Base-by-base conservation (phyloP, 129 eudicot species). In the Flaveria sonorensis region DNA sequence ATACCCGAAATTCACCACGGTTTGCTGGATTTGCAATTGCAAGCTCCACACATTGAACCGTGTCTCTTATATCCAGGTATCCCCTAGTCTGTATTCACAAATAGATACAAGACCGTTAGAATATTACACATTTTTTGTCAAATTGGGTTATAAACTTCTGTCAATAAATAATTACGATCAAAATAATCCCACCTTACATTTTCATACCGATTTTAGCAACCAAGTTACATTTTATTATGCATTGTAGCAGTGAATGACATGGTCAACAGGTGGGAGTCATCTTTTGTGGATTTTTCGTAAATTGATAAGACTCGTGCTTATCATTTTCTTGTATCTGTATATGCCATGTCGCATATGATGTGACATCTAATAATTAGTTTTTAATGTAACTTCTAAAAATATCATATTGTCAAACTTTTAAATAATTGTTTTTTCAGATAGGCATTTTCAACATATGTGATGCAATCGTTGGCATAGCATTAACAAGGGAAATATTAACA, bases 11-110 rank as follows among this genome's bases (percentile, higher is more conserved):
- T 71, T 95, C 97, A 13, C 99, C 99, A 13, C 86, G 89, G n/a
- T 89, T 77, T 24, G 99, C 99, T 39, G 99, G 99, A 77, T 91
- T 91, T 43, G 99, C 96, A 43, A 95, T 91, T 13, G 99, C 99
- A 16, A 95, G 86, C 79, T 95, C 99, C 18, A 95, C 94, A 9
- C 99, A 89, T 56, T 91, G 97, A 23, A 95, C 97, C 7, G 99
- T 95, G 82, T 95, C 99, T 82, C 97, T 73, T 79, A 95, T 91
- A 66, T 95, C 99, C 10, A 95, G 90, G 79, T 95, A 95, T 62
- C 99, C 99, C 76, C 99, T 81, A 15, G 99, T 95, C 97, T 95
- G 92, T 70, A 73, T 20, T 55, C 42, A 21, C 65, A 84, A 74
- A 70, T 16, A 51, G 4, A 48, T 43, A 21, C 20, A 40, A 23